Conservation (phyloP, 2,329 filamentous ascomycete genomes). For the Akanthomyces muscarius region DNA sequence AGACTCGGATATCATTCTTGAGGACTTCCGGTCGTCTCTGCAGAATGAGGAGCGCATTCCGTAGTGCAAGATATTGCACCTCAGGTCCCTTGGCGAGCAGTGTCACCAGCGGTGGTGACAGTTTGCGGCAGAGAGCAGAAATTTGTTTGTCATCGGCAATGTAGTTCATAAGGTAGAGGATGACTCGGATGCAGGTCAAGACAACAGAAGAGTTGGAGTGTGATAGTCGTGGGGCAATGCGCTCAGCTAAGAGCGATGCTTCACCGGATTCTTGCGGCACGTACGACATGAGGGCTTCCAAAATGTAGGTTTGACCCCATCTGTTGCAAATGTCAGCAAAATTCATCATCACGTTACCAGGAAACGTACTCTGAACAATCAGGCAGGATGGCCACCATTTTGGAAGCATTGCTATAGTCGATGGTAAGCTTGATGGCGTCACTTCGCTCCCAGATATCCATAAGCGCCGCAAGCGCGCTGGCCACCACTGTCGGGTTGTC, state of each 20-base stretch:
- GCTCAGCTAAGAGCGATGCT: slow-evolving; percentile 83
- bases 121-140: slow-evolving; percentile 79
- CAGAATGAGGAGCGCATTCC: slow-evolving; percentile 90
- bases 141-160: slow-evolving; percentile 89
- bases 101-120: slow-evolving; percentile 92
- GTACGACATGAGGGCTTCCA: slow-evolving; percentile 97
- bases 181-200: slow-evolving; percentile 90
- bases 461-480: slow-evolving; percentile 82
- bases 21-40: slow-evolving; percentile 90
- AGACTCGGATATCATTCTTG: slow-evolving; percentile 94
- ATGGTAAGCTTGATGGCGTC: slow-evolving; percentile 98
- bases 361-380: slow-evolving; percentile 88
- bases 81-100: slow-evolving; percentile 93
- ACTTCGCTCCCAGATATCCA: slow-evolving; percentile 98
- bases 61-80: slow-evolving; percentile 93
- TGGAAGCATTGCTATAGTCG: slow-evolving; percentile 94
- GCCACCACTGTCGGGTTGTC: slow-evolving; percentile 98
- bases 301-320: slow-evolving; percentile 98
- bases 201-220: slow-evolving; percentile 97
- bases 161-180: slow-evolving; percentile 98
- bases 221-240: slow-evolving; percentile 90
- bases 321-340: slow-evolving; percentile 40
- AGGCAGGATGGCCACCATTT: slow-evolving; percentile 92
- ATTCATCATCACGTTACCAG: not conserved
- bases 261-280: slow-evolving; percentile 88